phyloP scores from a whole-genome alignment of 1,284 basidiomycete species.

The Xanthoconium separans region DNA sequence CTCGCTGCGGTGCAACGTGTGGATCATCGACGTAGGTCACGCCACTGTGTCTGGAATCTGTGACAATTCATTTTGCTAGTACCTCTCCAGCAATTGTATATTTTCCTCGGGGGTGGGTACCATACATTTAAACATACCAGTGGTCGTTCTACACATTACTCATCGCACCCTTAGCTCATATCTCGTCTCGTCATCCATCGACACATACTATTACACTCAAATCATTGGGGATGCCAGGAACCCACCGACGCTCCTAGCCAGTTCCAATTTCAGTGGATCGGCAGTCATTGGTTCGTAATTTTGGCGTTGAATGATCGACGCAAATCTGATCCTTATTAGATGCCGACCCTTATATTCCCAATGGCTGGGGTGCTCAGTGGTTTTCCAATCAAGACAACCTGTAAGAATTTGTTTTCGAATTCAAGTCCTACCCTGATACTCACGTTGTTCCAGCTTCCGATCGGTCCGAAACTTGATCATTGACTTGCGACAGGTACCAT shows the following conservation, averaged over 20 bases:
- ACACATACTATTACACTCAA: too few species aligned
- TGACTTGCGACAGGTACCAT: slow-evolving; percentile 49
- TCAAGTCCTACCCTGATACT: not conserved
- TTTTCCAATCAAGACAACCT: slow-evolving; percentile 55
- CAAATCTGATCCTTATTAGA: too few species aligned
- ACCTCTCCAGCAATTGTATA: slow-evolving; percentile 31
- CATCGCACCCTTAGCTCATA: too few species aligned
- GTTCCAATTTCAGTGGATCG: too few species aligned
- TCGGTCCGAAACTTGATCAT: slow-evolving; percentile 50
- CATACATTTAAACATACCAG: too few species aligned
- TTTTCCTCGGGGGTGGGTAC: slow-evolving; percentile 25
- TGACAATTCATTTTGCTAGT: too few species aligned
- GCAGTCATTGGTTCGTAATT: too few species aligned
- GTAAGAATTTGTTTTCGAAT: slow-evolving; percentile 11
- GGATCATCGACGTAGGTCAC: slow-evolving; percentile 25
- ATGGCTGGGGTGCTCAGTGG: slow-evolving; percentile 39
- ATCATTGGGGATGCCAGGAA: too few species aligned
- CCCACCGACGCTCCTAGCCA: too few species aligned
- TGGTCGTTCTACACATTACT: too few species aligned
- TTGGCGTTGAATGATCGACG: too few species aligned
- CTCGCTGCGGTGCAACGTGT: slow-evolving; percentile 19
- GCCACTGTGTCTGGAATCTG: not conserved
- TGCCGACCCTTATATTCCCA: slow-evolving; percentile 44
- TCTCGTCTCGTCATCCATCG: too few species aligned
- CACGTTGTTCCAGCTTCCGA: slow-evolving; percentile 33